Percentiles rank a stretch among this genome's conserved stretches.
Evolutionary conservation across 1,284 basidiomycete species (phyloP).

Genomic region (Earliella scabrosa): DNA sequence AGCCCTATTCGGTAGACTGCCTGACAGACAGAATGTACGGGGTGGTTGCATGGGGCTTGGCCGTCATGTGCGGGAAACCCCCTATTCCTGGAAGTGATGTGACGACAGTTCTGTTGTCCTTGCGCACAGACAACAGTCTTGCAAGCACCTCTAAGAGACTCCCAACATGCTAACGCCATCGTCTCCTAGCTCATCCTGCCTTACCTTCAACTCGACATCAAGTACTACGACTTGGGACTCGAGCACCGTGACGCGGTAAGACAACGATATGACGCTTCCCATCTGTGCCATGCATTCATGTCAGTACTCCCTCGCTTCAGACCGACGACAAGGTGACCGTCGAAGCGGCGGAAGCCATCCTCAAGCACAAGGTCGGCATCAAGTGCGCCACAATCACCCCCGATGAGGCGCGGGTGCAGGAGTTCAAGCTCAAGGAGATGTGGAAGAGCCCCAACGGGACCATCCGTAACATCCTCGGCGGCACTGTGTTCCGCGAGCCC

Average conservation of each 20-base stretch:
- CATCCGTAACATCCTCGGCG: constrained; percentile 96
- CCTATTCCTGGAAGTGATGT: too few species aligned
- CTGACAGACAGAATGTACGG: too few species aligned
- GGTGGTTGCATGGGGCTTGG: too few species aligned
- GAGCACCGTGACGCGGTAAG: constrained; percentile 87
- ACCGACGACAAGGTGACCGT: constrained; percentile 95
- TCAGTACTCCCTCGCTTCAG: constrained; percentile 43
- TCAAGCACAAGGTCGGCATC: constrained; percentile 90
- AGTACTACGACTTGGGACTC: constrained; percentile 97
- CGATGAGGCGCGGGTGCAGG: constrained; percentile 92
- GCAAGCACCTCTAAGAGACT: too few species aligned
- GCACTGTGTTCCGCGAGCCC: constrained; percentile 98
- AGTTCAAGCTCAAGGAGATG: constrained; percentile 99
- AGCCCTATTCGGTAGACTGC: too few species aligned
- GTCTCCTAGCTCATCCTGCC: constrained; percentile 84
- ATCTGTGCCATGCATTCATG: too few species aligned
- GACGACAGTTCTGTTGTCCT: too few species aligned
- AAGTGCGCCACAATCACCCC: constrained; percentile 99
- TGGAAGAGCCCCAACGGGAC: constrained; percentile 96
- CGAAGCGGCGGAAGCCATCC: constrained; percentile 92
- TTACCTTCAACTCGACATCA: constrained; percentile 94
- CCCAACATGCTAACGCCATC: not conserved
- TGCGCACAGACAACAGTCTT: too few species aligned
- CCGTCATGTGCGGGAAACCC: too few species aligned
- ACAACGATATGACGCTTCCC: too few species aligned